Evolutionary conservation across 352 stramenopile species (phyloP).

Genomic region (Phytophthora podocarpi): DNA sequence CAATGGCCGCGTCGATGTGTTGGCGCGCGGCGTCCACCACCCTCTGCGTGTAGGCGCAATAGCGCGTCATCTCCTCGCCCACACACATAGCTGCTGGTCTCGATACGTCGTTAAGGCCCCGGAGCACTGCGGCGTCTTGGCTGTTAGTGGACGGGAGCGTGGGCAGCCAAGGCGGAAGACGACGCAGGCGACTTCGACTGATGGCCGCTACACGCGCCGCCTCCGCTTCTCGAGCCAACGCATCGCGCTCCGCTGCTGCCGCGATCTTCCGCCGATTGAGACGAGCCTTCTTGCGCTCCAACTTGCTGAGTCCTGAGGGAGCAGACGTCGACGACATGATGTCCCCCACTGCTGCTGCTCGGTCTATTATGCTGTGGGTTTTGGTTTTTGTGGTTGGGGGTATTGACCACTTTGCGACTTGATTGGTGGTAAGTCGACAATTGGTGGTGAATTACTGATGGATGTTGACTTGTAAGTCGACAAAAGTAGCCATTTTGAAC

Average conservation of each 20-base stretch:
- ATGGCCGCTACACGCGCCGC: slow-evolving; percentile 33
- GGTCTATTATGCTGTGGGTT: too few species aligned
- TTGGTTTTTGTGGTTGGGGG: slow-evolving; percentile 20
- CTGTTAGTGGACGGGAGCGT: slow-evolving; percentile 24
- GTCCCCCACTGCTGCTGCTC: too few species aligned
- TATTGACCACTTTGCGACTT: slow-evolving; percentile 1
- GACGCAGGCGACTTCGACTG: slow-evolving; percentile 31
- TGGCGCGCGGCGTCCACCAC: slow-evolving; percentile 57
- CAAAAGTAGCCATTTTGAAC: slow-evolving; percentile 10
- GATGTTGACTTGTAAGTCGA: background rate
- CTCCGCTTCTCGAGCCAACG: slow-evolving; percentile 32
- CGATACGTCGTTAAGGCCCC: slow-evolving; percentile 26
- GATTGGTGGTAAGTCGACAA: background rate
- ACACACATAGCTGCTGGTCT: slow-evolving; percentile 32
- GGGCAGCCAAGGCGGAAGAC: slow-evolving; percentile 38
- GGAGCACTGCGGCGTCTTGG: slow-evolving; percentile 21
- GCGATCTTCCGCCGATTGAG: slow-evolving; percentile 48
- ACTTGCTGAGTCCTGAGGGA: slow-evolving; percentile 34
- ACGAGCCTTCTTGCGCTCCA: slow-evolving; percentile 49
- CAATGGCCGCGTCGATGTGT: slow-evolving; percentile 77
- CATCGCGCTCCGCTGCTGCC: slow-evolving; percentile 25
- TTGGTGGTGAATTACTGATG: background rate
- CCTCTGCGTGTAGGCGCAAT: slow-evolving; percentile 66
- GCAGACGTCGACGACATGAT: slow-evolving; percentile 1
- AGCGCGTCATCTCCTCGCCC: slow-evolving; percentile 66